Evolutionary conservation across 176 grass and related monocot species (phyloP).

Genomic region (Musa itinerans): DNA sequence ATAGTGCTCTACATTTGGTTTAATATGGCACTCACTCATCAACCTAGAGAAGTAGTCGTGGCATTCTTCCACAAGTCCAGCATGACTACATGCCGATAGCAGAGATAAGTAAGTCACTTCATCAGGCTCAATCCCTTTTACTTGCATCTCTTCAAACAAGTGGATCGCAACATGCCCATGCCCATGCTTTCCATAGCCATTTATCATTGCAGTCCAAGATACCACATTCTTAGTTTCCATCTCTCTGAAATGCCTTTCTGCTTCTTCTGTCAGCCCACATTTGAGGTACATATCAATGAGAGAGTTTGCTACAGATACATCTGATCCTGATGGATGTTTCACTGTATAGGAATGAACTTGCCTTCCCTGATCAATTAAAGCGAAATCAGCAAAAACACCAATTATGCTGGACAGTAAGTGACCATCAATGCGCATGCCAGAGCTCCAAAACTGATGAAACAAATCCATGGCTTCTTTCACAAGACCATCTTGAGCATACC

Average conservation of each 20-base stretch:
- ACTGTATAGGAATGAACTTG: conserved; percentile 32
- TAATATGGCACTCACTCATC: neutral
- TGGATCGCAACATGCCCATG: conserved; percentile 19
- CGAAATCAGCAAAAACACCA: conserved; percentile 31
- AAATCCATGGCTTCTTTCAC: conserved; percentile 21
- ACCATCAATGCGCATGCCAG: conserved; percentile 20
- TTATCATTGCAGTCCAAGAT: conserved; percentile 48
- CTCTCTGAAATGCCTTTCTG: conserved; percentile 23
- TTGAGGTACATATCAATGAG: conserved; percentile 41
- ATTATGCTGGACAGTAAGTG: conserved; percentile 22
- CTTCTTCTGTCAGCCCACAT: conserved; percentile 32
- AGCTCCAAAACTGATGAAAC: conserved; percentile 37
- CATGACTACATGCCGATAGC: conserved; percentile 49
- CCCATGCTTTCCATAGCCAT: conserved; percentile 44
- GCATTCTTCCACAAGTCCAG: conserved; percentile 31
- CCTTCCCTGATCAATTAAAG: conserved; percentile 38
- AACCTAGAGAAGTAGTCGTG: conserved; percentile 16
- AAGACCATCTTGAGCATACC: conserved; percentile 35
- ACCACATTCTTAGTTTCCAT: conserved; percentile 32
- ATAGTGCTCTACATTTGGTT: conserved; percentile 44
- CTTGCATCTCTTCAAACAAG: conserved; percentile 35
- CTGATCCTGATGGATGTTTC: conserved; percentile 14
- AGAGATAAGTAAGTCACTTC: conserved; percentile 35
- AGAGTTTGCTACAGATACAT: conserved; percentile 33
- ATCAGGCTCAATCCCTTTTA: conserved; percentile 17